Evolutionary conservation across 1,139 yeast genomes (phyloP).

Genomic region (Geotrichum cucujoidarum): DNA sequence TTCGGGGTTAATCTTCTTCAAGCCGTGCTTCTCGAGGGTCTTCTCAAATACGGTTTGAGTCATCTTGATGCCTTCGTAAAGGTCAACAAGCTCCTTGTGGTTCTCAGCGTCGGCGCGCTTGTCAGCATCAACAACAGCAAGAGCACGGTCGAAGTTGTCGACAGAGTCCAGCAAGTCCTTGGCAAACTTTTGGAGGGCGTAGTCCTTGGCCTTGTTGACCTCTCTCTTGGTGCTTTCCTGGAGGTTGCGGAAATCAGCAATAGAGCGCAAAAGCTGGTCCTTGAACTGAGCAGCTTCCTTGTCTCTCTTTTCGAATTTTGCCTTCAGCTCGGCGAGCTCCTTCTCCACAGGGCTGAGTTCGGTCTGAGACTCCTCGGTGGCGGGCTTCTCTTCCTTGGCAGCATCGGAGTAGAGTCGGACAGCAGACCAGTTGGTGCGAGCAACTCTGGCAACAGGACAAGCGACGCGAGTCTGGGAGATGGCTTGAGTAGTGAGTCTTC

Average conservation of each 20-base stretch:
- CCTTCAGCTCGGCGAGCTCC: conserved; percentile 40
- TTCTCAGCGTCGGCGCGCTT: conserved; percentile 33
- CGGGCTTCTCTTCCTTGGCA: conserved; percentile 24
- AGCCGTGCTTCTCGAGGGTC: conserved; percentile 76
- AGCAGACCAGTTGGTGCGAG: conserved; percentile 4
- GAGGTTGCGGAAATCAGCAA: conserved; percentile 89
- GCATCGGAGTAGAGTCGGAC: conserved; percentile 3
- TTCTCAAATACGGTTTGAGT: conserved; percentile 82
- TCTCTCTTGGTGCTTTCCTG: conserved; percentile 90
- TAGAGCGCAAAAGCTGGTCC: conserved; percentile 74
- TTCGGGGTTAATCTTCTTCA: conserved; percentile 72
- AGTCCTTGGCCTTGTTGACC: conserved; percentile 79
- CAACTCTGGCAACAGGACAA: not conserved
- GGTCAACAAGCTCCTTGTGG: conserved; percentile 58
- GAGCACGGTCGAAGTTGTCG: conserved; percentile 87
- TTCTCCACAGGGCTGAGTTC: conserved; percentile 14
- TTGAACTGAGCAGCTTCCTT: conserved; percentile 78
- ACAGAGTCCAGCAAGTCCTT: conserved; percentile 84
- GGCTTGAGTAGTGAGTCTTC: conserved; percentile 12
- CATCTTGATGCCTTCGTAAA: conserved; percentile 89
- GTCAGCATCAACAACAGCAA: conserved; percentile 67
- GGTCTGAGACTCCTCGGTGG: conserved; percentile 17
- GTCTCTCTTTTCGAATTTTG: conserved; percentile 60
- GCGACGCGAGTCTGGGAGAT: conserved; percentile 5
- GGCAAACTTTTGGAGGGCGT: conserved; percentile 89